These are phyloP conservation scores for Eleusine indica DNA, from an alignment of 176 grass and related monocot species.

Conservation along the genomic window DNA sequence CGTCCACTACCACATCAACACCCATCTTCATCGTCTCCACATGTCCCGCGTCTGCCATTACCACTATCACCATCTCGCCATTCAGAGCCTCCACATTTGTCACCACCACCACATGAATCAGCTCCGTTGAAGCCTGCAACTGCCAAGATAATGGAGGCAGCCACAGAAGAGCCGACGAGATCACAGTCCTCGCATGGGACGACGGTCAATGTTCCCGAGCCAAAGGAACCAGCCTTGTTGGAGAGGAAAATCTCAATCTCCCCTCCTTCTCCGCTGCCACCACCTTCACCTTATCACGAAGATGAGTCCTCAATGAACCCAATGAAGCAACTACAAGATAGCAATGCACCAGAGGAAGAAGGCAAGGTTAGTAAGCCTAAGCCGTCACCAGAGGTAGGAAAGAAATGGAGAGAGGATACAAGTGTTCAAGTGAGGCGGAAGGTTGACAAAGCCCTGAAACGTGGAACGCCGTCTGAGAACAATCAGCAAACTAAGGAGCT, in stretches of 20 bases:
- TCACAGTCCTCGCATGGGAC: not conserved
- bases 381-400: not conserved
- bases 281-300: not conserved
- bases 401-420: not conserved
- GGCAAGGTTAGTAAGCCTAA: no score
- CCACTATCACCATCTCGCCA: not conserved
- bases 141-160: not conserved
- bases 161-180: not conserved
- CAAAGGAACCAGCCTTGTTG: not conserved
- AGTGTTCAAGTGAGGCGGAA: not conserved
- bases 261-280: not conserved
- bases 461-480: no score
- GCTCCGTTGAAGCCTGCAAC: not conserved
- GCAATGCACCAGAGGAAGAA: not conserved
- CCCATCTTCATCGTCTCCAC: not conserved
- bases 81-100: not conserved
- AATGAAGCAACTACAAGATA: not conserved
- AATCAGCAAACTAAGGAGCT: not conserved
- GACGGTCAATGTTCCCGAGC: not conserved
- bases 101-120: not conserved
- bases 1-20: no score
- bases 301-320: not conserved
- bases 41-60: no score
- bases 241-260: not conserved
- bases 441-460: no score